Evolutionary conservation across 306 rosid species (phyloP).

Genomic region (Fragaria iinumae): DNA sequence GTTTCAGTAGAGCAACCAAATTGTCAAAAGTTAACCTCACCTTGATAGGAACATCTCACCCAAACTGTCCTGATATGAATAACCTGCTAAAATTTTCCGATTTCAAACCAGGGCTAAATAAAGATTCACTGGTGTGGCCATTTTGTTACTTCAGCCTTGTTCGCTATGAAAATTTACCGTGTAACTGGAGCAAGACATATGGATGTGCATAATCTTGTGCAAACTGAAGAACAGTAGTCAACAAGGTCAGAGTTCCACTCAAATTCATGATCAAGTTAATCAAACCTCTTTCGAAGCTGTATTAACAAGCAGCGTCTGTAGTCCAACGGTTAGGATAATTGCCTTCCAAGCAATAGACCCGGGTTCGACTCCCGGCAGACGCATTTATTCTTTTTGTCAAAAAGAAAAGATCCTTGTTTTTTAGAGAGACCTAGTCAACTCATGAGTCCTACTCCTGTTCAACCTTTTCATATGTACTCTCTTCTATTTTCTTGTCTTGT

Average conservation of each 20-base stretch:
- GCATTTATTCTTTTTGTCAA: not conserved
- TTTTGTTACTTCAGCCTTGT: too few species aligned
- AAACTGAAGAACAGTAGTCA: too few species aligned
- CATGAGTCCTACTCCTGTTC: not conserved
- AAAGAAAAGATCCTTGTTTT: too few species aligned
- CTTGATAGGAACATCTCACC: not conserved
- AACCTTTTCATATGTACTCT: not conserved
- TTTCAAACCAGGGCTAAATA: not conserved
- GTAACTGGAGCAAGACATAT: too few species aligned
- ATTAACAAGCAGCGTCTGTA: not conserved
- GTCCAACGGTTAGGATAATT: slow-evolving; percentile 15
- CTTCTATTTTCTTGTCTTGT: not conserved
- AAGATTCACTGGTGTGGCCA: too few species aligned
- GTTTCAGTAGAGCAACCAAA: not conserved
- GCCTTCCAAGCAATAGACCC: slow-evolving; percentile 14
- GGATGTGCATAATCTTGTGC: too few species aligned
- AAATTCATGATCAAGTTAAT: too few species aligned
- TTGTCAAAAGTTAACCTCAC: not conserved
- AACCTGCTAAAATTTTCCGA: not conserved
- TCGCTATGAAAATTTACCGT: too few species aligned
- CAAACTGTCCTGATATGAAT: not conserved
- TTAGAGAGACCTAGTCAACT: too few species aligned
- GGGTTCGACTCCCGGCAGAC: slow-evolving; percentile 12
- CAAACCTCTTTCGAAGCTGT: too few species aligned
- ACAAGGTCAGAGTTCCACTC: too few species aligned